Percentiles rank a stretch among this genome's conserved stretches.
Conservation (phyloP, 1,284 basidiomycete species). For the Gymnopus androsaceus region DNA sequence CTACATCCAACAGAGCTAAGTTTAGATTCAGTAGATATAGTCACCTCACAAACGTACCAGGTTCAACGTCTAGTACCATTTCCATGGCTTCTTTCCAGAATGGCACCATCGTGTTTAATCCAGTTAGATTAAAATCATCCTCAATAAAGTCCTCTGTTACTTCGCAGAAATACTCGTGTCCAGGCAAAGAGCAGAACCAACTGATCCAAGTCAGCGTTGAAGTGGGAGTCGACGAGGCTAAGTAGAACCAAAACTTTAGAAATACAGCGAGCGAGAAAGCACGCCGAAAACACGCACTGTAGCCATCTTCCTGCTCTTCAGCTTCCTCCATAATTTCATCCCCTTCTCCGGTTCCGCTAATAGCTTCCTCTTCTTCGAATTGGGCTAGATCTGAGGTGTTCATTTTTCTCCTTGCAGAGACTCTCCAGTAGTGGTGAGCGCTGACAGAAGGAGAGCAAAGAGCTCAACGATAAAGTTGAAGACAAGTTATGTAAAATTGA, state of each 20-base stretch:
- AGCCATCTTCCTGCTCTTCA: conserved; percentile 66
- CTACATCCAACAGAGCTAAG: conserved; percentile 39
- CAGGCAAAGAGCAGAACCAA: conserved; percentile 98
- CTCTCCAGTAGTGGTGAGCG: not conserved
- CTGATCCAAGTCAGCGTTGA: conserved; percentile 94
- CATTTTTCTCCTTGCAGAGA: not conserved
- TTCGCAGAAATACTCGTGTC: conserved; percentile 99
- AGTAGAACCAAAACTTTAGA: conserved; percentile 6
- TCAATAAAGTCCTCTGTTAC: conserved; percentile 99
- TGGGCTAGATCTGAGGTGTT: conserved; percentile 35
- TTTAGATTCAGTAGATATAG: not conserved
- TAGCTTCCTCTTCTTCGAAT: conserved; percentile 53
- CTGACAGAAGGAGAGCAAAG: not conserved
- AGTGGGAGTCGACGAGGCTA: conserved; percentile 82
- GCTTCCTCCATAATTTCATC: conserved; percentile 72
- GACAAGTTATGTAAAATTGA: too few species aligned
- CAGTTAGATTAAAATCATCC: conserved; percentile 99
- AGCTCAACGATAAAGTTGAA: not conserved
- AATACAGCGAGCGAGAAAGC: conserved; percentile 19
- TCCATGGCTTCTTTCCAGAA: conserved; percentile 99
- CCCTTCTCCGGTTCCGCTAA: conserved; percentile 54
- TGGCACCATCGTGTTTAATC: conserved; percentile 91
- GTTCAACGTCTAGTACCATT: conserved; percentile 99
- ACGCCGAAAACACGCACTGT: conserved; percentile 53
- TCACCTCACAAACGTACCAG: conserved; percentile 60